Conservation (phyloP, 2,329 filamentous ascomycete species). For the Diaporthe ilicicola region DNA sequence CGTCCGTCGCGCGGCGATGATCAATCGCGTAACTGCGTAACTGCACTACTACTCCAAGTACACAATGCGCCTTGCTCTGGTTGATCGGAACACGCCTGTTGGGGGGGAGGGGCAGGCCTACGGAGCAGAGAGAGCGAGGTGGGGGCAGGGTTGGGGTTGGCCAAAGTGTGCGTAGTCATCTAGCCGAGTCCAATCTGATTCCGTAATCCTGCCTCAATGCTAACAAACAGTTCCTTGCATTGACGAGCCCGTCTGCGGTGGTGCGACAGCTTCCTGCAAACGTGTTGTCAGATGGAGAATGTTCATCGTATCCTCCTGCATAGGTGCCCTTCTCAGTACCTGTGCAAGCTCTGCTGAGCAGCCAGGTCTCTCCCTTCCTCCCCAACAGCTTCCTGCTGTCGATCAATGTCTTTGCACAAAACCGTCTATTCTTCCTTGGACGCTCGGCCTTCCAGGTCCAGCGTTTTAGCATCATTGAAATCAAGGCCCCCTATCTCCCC, state of each 20-base stretch:
- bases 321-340: neutral
- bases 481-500: neutral
- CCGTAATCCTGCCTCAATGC: too few relatives aligned
- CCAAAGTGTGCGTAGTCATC: too few relatives aligned
- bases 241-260: too few relatives aligned
- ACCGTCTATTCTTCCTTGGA: neutral
- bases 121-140: too few relatives aligned
- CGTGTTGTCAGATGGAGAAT: neutral
- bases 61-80: neutral
- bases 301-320: too few relatives aligned
- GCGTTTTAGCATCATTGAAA: neutral
- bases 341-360: neutral
- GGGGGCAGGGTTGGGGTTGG: conserved; percentile 7
- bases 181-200: too few relatives aligned
- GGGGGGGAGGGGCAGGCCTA: neutral
- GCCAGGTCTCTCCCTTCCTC: conserved; percentile 1
- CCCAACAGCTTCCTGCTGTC: neutral
- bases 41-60: neutral
- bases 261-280: too few relatives aligned
- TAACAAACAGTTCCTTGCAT: too few relatives aligned
- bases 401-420: neutral
- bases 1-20: neutral
- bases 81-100: conserved; percentile 10
- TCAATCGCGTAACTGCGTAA: conserved; percentile 6
- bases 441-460: neutral